These are phyloP conservation scores for Sextonia rubra DNA, from an alignment of 164 flowering plant species.

Conservation along the genomic window DNA sequence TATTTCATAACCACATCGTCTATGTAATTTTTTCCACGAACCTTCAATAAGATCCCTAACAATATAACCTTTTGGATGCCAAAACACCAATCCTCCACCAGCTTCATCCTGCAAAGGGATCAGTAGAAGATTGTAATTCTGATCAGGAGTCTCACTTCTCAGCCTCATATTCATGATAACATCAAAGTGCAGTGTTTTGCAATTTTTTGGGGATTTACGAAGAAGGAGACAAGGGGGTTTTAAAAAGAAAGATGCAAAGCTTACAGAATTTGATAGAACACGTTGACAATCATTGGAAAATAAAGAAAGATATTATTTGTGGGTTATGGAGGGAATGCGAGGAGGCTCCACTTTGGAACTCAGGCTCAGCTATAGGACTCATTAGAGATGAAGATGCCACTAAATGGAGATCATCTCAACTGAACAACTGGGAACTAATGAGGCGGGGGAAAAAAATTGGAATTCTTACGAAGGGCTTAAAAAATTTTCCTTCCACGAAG, in stretches of 20 bases:
- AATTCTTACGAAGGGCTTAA: too few species aligned
- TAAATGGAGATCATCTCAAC: too few species aligned
- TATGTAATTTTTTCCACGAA: conserved; percentile 78
- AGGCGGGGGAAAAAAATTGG: too few species aligned
- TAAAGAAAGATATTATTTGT: background rate
- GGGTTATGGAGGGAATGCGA: background rate
- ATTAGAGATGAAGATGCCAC: too few species aligned
- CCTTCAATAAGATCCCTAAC: conserved; percentile 87
- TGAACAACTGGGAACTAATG: too few species aligned
- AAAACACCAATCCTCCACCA: conserved; percentile 94
- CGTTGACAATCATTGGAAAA: background rate
- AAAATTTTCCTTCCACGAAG: too few species aligned
- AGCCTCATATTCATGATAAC: background rate
- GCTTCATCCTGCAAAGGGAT: conserved; percentile 73
- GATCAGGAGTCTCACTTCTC: background rate
- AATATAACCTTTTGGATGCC: conserved; percentile 96
- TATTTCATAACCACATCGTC: conserved; percentile 66
- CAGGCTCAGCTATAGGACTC: background rate
- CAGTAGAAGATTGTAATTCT: conserved; percentile 1
- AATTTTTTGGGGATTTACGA: background rate
- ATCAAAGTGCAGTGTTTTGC: background rate
- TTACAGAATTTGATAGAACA: background rate
- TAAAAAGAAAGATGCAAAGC: too few species aligned
- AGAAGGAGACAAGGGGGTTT: background rate
- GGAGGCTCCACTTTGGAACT: background rate